A percentile compares a stretch with the other conserved stretches of the same genome.
Evolutionary conservation across 2,329 filamentous ascomycete genomes (phyloP).

Genomic region (Claviceps arundinis): DNA sequence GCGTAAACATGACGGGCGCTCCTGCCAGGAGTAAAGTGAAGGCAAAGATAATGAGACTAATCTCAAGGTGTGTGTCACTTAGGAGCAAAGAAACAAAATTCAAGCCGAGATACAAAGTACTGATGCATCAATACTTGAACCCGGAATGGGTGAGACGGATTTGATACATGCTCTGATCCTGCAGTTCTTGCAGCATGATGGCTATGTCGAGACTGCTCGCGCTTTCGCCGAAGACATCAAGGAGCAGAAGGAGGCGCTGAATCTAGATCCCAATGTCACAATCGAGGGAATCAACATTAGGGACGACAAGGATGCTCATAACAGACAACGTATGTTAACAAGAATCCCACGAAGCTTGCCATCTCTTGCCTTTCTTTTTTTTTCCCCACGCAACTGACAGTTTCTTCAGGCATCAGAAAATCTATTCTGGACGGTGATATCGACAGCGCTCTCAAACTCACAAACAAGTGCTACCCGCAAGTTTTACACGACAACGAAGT

Average conservation of each 20-base stretch:
- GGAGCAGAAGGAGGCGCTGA: conserved; percentile 57
- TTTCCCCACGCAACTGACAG: conserved; percentile 1
- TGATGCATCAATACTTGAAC: conserved; percentile 47
- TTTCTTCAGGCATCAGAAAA: conserved; percentile 57
- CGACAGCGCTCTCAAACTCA: conserved; percentile 75
- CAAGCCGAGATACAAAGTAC: conserved; percentile 44
- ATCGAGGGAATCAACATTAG: conserved; percentile 51
- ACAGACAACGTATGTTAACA: conserved; percentile 58
- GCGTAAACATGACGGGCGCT: no score
- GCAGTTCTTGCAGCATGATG: conserved; percentile 88
- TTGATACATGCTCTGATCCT: conserved; percentile 70
- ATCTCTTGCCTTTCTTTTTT: not conserved
- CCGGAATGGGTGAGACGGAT: conserved; percentile 55
- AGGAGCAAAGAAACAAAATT: conserved; percentile 49
- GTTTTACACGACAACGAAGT: conserved; percentile 71
- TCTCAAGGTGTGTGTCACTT: conserved; percentile 1
- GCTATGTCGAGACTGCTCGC: conserved; percentile 83
- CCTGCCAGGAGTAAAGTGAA: no score
- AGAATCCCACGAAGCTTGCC: not conserved
- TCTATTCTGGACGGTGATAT: conserved; percentile 88
- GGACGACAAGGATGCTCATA: conserved; percentile 76
- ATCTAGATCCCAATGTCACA: conserved; percentile 38
- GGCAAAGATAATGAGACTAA: no score
- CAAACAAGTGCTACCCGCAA: conserved; percentile 61
- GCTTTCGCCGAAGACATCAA: conserved; percentile 77